A percentile compares a stretch with the other conserved stretches of the same genome.
Conservation (phyloP, 2,329 filamentous ascomycete genomes). For the Rachicladosporium sp. region DNA sequence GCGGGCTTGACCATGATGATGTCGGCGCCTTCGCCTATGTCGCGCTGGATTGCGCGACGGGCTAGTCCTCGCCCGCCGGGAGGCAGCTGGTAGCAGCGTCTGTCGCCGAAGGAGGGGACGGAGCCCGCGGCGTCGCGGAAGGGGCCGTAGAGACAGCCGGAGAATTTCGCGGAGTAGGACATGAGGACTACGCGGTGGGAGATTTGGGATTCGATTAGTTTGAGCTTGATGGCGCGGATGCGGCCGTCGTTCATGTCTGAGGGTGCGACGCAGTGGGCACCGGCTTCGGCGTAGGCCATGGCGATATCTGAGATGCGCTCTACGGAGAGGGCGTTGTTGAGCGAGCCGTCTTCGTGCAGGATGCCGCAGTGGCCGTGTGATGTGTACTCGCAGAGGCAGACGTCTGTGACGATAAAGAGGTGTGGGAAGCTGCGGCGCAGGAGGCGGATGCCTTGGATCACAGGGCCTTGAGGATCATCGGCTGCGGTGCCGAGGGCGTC, state of each 20-base stretch:
- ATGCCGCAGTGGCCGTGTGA: conserved; percentile 97
- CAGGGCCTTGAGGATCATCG: conserved; percentile 84
- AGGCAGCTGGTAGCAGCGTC: conserved; percentile 92
- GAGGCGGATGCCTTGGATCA: conserved; percentile 75
- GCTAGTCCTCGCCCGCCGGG: conserved; percentile 85
- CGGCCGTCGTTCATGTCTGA: conserved; percentile 99
- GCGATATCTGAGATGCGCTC: conserved; percentile 93
- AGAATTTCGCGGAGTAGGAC: conserved; percentile 98
- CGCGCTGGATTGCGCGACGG: conserved; percentile 74
- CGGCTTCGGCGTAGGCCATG: conserved; percentile 93
- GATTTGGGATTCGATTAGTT: conserved; percentile 88
- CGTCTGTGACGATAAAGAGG: conserved; percentile 82
- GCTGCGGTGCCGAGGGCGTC: conserved; percentile 84
- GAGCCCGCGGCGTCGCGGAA: conserved; percentile 96
- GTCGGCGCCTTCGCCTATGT: conserved; percentile 88
- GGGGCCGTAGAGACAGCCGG: conserved; percentile 87
- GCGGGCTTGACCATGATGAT: conserved; percentile 99
- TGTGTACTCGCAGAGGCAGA: conserved; percentile 97
- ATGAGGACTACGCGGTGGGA: conserved; percentile 85
- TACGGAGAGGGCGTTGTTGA: conserved; percentile 88
- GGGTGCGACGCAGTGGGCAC: conserved; percentile 90
- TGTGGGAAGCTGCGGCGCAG: conserved; percentile 76
- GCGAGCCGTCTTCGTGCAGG: conserved; percentile 75
- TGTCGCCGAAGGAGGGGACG: conserved; percentile 80
- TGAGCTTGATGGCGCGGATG: conserved; percentile 94